A percentile compares a stretch with the other conserved stretches of the same genome.
These are phyloP conservation scores for Aureobasidium vineae DNA, from an alignment of 2,329 filamentous ascomycete species.

Conservation along the genomic window DNA sequence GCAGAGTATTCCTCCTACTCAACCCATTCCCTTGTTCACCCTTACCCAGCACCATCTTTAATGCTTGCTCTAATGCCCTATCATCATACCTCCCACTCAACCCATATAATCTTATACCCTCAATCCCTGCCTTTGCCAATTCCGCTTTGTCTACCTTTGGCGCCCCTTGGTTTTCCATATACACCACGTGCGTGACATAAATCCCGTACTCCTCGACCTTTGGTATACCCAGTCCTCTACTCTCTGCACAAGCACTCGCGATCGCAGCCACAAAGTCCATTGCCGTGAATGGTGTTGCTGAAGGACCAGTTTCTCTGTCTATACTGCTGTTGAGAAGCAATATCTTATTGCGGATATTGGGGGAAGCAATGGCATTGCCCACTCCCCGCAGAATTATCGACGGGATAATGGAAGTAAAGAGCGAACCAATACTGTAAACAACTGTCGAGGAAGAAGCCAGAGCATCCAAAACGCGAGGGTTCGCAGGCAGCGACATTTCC, in stretches of 20 bases:
- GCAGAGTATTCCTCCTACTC: constrained; percentile 61
- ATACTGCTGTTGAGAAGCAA: constrained; percentile 79
- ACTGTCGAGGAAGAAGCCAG: constrained; percentile 64
- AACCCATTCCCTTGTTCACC: constrained; percentile 54
- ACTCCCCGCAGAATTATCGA: constrained; percentile 76
- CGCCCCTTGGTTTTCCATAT: constrained; percentile 68
- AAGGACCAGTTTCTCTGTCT: constrained; percentile 83
- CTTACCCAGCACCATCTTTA: constrained; percentile 73
- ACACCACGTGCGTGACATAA: constrained; percentile 82
- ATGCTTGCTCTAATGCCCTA: constrained; percentile 67
- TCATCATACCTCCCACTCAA: constrained; percentile 66
- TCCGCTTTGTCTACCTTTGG: constrained; percentile 67
- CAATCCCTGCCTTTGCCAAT: constrained; percentile 67
- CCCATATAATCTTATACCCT: constrained; percentile 74
- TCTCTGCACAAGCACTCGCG: constrained; percentile 69
- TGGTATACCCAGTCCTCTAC: constrained; percentile 47
- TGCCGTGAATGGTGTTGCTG: constrained; percentile 63
- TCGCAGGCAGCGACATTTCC: constrained; percentile 82
- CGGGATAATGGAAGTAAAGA: constrained; percentile 87
- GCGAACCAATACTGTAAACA: constrained; percentile 88
- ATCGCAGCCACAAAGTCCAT: constrained; percentile 81
- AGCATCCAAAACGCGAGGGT: constrained; percentile 72
- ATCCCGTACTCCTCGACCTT: constrained; percentile 53
- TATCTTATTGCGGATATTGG: constrained; percentile 65
- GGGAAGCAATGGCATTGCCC: constrained; percentile 57